These are phyloP conservation scores for Massarina eburnea DNA, from an alignment of 2,329 filamentous ascomycete genomes.

Conservation along the genomic window DNA sequence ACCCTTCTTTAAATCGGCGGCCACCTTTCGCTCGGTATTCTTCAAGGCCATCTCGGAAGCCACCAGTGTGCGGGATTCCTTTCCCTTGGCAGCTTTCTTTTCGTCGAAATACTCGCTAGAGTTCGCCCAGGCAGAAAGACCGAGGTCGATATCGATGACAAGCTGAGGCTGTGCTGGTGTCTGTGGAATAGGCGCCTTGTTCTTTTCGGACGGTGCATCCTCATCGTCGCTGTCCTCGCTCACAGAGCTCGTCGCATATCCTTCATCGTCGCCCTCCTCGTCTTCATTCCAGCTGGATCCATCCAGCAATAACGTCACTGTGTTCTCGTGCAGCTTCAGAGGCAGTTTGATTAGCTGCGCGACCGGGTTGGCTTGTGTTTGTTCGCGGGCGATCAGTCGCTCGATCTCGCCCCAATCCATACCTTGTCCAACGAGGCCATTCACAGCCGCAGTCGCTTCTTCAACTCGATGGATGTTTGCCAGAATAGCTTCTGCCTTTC, in stretches of 20 bases:
- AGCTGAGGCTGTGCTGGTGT: conserved; percentile 52
- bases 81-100: conserved; percentile 78
- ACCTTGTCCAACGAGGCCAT: conserved; percentile 84
- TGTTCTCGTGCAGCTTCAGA: conserved; percentile 87
- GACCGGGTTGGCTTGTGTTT: conserved; percentile 77
- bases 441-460: conserved; percentile 90
- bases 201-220: conserved; percentile 50
- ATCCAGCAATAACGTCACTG: conserved; percentile 75
- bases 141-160: conserved; percentile 81
- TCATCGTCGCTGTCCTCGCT: conserved; percentile 61
- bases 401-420: conserved; percentile 98
- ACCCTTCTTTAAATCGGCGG: conserved; percentile 79
- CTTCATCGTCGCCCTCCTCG: conserved; percentile 59
- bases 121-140: conserved; percentile 82
- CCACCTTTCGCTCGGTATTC: conserved; percentile 86
- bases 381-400: conserved; percentile 84
- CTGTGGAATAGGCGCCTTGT: conserved; percentile 46
- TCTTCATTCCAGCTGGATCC: conserved; percentile 69
- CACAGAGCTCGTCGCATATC: conserved; percentile 66
- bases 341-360: conserved; percentile 85
- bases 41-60: conserved; percentile 83
- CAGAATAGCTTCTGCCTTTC: conserved; percentile 87
- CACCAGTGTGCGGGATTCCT: conserved; percentile 82
- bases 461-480: conserved; percentile 89
- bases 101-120: conserved; percentile 91